Percentiles rank a stretch among this genome's conserved stretches.
These are phyloP conservation scores for Salicornia ramosissima DNA, from an alignment of 148 eudicot genomes.

Conservation along the genomic window DNA sequence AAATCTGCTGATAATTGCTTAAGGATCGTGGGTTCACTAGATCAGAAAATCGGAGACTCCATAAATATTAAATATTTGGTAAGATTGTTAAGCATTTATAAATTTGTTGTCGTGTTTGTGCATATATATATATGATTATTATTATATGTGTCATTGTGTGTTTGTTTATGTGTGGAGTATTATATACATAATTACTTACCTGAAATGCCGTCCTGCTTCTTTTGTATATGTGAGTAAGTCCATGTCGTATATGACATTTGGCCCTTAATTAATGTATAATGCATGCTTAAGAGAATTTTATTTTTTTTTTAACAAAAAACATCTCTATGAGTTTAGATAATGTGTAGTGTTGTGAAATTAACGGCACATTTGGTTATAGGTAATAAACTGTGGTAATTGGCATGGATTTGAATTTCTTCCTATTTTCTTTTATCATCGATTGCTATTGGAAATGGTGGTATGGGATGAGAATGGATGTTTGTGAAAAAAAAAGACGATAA, in stretches of 20 bases:
- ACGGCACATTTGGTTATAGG: no score
- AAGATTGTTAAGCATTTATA: conserved; percentile 17
- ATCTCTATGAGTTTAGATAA: not conserved
- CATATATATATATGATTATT: no score
- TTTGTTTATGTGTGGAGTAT: no score
- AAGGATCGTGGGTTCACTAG: conserved; percentile 74
- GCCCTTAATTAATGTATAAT: not conserved
- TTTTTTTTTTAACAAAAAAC: not conserved
- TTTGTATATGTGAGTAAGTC: not conserved
- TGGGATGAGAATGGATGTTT: no score
- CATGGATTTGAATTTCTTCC: no score
- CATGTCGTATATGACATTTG: not conserved
- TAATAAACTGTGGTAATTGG: no score
- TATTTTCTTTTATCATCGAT: no score
- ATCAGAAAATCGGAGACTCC: conserved; percentile 50
- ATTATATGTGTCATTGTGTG: no score
- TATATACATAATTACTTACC: no score
- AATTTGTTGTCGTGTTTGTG: not conserved
- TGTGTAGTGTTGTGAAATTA: no score
- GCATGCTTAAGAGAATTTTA: not conserved
- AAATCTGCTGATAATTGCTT: conserved; percentile 58
- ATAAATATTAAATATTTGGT: conserved; percentile 49
- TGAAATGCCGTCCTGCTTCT: not conserved
- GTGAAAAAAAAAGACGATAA: no score
- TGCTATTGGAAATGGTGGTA: no score